Conservation (phyloP, 2,329 filamentous ascomycete genomes). For the Zasmidium cellare region DNA sequence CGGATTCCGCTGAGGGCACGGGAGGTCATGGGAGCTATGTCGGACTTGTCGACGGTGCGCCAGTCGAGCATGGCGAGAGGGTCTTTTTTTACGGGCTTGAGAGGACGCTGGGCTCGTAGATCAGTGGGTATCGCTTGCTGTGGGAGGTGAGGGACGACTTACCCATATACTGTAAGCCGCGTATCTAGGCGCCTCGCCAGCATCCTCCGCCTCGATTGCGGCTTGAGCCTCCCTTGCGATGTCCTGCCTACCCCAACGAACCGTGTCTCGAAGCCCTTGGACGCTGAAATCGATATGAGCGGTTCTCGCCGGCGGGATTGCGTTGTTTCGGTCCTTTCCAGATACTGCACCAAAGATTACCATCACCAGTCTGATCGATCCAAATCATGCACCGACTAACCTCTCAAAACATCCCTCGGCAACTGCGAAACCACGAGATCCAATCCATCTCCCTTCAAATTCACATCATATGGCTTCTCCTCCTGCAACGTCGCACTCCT, state of each 20-base stretch:
- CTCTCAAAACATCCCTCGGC: no score
- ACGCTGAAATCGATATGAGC: constrained; percentile 15
- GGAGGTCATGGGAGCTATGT: constrained; percentile 10
- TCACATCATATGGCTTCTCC: no score
- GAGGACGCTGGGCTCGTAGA: no score
- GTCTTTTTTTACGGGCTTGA: constrained; percentile 18
- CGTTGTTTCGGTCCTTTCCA: no score
- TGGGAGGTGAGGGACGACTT: no score
- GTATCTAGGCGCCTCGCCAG: constrained; percentile 4
- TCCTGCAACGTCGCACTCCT: constrained; percentile 2
- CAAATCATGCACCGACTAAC: no score
- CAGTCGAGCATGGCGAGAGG: constrained; percentile 18
- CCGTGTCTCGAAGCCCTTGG: constrained; percentile 10
- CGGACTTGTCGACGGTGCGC: constrained; percentile 10
- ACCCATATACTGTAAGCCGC: constrained; percentile 20
- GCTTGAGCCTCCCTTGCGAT: constrained; percentile 9
- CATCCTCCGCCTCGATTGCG: constrained; percentile 14
- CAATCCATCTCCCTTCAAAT: no score
- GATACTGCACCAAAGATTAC: no score
- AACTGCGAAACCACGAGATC: no score
- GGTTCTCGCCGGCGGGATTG: constrained; percentile 16
- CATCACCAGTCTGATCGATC: no score
- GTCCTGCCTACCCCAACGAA: constrained; percentile 5
- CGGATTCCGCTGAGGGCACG: constrained; percentile 13
- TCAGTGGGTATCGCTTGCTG: no score